A percentile compares a stretch with the other conserved stretches of the same genome.
Conservation (phyloP, 2,329 filamentous ascomycete species). For the Amesomyces nigricolor region DNA sequence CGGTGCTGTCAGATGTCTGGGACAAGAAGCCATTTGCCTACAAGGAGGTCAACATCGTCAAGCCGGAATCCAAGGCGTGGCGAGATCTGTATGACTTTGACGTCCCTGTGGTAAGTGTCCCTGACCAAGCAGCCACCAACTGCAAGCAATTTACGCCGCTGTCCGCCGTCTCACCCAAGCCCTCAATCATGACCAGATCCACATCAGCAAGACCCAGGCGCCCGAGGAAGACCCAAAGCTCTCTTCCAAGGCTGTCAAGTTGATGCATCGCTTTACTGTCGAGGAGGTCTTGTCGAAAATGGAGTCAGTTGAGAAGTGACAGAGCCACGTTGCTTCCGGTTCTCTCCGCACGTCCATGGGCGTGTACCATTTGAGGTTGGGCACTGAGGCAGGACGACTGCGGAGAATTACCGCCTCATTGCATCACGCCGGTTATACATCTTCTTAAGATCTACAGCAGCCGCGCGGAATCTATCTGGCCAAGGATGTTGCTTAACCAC, state of each 20-base stretch:
- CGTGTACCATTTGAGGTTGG: background rate
- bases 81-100: slow-evolving; percentile 73
- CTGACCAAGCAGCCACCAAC: background rate
- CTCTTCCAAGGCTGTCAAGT: slow-evolving; percentile 57
- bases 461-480: background rate
- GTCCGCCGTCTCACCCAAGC: background rate
- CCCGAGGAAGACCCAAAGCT: slow-evolving; percentile 49
- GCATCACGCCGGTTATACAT: background rate
- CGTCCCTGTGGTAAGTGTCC: slow-evolving; percentile 62
- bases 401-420: background rate
- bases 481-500: background rate
- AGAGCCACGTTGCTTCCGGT: no score
- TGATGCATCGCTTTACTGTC: slow-evolving; percentile 72
- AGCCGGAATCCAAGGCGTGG: slow-evolving; percentile 58
- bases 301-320: slow-evolving; percentile 48
- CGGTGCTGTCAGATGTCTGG: slow-evolving; percentile 63
- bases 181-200: slow-evolving; percentile 40
- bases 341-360: no score
- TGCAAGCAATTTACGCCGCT: background rate
- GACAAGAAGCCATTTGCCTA: slow-evolving; percentile 62
- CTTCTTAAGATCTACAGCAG: background rate
- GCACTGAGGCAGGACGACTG: background rate
- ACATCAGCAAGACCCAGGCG: slow-evolving; percentile 53
- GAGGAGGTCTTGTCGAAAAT: slow-evolving; percentile 63
- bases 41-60: slow-evolving; percentile 64